Conservation (phyloP, 2,329 filamentous ascomycete species). For the Aspergillus candidus region DNA sequence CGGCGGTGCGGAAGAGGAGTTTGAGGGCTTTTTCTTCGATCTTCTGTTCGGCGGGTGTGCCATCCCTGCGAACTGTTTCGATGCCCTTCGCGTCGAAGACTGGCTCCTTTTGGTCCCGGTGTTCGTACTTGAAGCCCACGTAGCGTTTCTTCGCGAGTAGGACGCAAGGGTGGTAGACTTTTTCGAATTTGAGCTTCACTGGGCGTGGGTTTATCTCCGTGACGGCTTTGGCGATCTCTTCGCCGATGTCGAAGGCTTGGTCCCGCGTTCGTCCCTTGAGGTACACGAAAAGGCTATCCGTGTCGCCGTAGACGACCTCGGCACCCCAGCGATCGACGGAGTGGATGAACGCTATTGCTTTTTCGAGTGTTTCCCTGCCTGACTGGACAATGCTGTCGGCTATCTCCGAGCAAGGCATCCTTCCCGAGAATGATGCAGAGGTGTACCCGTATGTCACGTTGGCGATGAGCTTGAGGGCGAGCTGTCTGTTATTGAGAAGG, state of each 20-base stretch:
- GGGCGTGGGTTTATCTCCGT: slow-evolving; percentile 87
- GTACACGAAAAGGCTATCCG: slow-evolving; percentile 88
- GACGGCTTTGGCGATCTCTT: slow-evolving; percentile 82
- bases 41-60: slow-evolving; percentile 91
- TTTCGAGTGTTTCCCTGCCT: slow-evolving; percentile 87
- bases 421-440: slow-evolving; percentile 89
- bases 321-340: slow-evolving; percentile 81
- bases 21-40: slow-evolving; percentile 90
- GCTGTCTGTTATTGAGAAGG: slow-evolving; percentile 84
- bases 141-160: slow-evolving; percentile 96
- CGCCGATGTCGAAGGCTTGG: slow-evolving; percentile 85
- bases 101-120: slow-evolving; percentile 64
- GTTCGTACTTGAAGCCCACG: slow-evolving; percentile 95
- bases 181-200: slow-evolving; percentile 95
- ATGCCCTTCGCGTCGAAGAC: slow-evolving; percentile 98
- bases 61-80: slow-evolving; percentile 91
- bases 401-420: slow-evolving; percentile 97
- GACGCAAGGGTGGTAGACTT: slow-evolving; percentile 93
- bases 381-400: slow-evolving; percentile 98
- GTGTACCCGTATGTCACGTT: slow-evolving; percentile 99
- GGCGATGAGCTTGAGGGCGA: slow-evolving; percentile 92
- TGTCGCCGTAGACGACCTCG: slow-evolving; percentile 97
- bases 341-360: slow-evolving; percentile 87
- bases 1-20: slow-evolving; percentile 80
- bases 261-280: slow-evolving; percentile 80